A percentile compares a stretch with the other conserved stretches of the same genome.
These are phyloP conservation scores for Amaranthus hypochondriacus DNA, from an alignment of 148 eudicot genomes.

Conservation along the genomic window DNA sequence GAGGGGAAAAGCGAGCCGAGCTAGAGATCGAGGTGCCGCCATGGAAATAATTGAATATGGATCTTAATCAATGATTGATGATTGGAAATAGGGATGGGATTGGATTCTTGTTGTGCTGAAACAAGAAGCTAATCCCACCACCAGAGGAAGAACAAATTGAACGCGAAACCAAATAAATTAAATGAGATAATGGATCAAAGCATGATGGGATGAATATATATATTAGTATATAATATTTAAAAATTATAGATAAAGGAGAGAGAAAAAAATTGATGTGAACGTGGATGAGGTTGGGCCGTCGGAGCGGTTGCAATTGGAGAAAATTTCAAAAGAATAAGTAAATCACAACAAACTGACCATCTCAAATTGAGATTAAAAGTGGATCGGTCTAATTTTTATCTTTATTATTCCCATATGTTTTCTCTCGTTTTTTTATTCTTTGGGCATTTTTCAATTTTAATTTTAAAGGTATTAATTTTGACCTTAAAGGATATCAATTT, in stretches of 20 bases:
- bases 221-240: neutral
- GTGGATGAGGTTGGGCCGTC: conserved; percentile 3
- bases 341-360: too few species aligned
- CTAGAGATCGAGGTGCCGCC: conserved; percentile 37
- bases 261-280: neutral
- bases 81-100: neutral
- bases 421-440: too few species aligned
- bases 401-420: too few species aligned
- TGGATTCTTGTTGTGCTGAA: neutral
- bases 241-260: neutral
- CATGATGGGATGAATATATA: neutral
- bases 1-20: conserved; percentile 27
- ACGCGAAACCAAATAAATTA: neutral
- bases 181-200: neutral
- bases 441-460: too few species aligned
- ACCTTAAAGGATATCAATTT: too few species aligned
- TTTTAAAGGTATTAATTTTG: too few species aligned
- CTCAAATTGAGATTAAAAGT: too few species aligned
- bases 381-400: too few species aligned
- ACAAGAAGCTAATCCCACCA: conserved; percentile 12
- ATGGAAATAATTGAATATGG: conserved; percentile 12
- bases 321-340: too few species aligned
- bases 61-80: neutral
- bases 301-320: too few species aligned
- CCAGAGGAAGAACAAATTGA: neutral